Evolutionary conservation across 805 yeast species (phyloP), one percentile per base, ranked within the genome.

Genomic region (Clavispora asparagi): DNA sequence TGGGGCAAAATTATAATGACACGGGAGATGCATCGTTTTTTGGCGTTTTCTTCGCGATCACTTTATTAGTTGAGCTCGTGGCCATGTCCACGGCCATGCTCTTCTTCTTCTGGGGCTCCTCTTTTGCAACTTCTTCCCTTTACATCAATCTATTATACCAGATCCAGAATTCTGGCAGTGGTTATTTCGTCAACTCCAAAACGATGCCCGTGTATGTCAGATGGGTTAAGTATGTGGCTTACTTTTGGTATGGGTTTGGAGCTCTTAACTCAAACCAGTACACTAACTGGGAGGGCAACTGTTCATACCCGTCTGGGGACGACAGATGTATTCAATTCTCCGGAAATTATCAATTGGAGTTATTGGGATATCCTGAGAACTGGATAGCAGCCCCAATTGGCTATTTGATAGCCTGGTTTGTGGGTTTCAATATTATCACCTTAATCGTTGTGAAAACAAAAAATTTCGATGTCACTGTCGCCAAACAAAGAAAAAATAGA

Each of bases 201-300:
- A 73, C 79, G 1, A 75, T 87, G 81, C 95, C 95, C 0, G 95
- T 86, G 1, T 89, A 89, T 57, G 95, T 88, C 8, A 72, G 88
- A 31, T 88, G 96, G 96, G 76, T 83, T 6, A 86, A 84, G 59
- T 88, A 85, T 62, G 68, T 83, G 46, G 83, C 92, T 0, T 85
- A 78, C 59, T 73, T 84, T 43, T 89, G 91, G 87, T 88, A 85
- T 58, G 83, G 82, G 0, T 85, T 85, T 63, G 94, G 94, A 2
- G 82, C 82, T 1, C 57, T 83, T 46, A 56, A 76, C 36, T 74
- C 90, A 0, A 85, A 82, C 57, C 83, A 87, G 54, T 88, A 78
- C 58, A 70, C 85, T 1, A 78, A 74, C 30, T 85, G 72, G 67
- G 49, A 61, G 37, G 89, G 89, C 12, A 79, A 77, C 43, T 82